phyloP scores from a whole-genome alignment of 2,329 filamentous ascomycete genomes.

The Colletotrichum sp. region DNA sequence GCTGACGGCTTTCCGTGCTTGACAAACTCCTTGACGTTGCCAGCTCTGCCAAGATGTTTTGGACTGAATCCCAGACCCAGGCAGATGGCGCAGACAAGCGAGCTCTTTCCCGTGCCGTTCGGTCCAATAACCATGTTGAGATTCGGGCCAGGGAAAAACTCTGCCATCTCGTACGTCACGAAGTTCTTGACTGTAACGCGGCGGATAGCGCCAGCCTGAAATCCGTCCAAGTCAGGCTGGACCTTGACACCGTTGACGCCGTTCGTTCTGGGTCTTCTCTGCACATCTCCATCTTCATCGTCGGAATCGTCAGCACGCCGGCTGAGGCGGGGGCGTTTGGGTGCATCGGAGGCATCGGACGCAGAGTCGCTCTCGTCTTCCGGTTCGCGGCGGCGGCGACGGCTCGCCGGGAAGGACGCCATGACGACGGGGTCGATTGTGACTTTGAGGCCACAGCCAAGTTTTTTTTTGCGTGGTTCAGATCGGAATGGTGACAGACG shows the following conservation, averaged over 20 bases:
- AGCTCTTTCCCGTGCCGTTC: conserved; percentile 98
- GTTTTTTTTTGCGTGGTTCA: neutral
- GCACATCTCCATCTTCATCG: conserved; percentile 19
- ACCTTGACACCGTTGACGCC: conserved; percentile 11
- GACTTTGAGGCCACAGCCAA: neutral
- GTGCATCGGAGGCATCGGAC: conserved; percentile 29
- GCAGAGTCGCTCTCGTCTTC: conserved; percentile 42
- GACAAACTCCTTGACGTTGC: conserved; percentile 86
- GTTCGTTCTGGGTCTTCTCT: conserved; percentile 7
- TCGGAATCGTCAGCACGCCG: conserved; percentile 19
- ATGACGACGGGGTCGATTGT: neutral
- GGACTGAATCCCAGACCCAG: conserved; percentile 86
- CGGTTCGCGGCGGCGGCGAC: conserved; percentile 40
- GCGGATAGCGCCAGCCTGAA: conserved; percentile 83
- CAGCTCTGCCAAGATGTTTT: conserved; percentile 83
- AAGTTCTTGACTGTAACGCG: conserved; percentile 88
- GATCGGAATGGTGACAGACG: neutral
- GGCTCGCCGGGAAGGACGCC: conserved; percentile 3
- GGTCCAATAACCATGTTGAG: conserved; percentile 98
- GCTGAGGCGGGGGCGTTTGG: conserved; percentile 41
- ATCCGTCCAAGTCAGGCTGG: conserved; percentile 34
- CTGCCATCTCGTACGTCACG: conserved; percentile 91
- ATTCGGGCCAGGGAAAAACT: conserved; percentile 89
- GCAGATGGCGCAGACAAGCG: conserved; percentile 95
- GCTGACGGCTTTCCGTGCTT: conserved; percentile 84